Percentiles rank a stretch among this genome's conserved stretches.
Conservation (phyloP, 2,329 filamentous ascomycete species). For the Trichoderma atrobrunneum region DNA sequence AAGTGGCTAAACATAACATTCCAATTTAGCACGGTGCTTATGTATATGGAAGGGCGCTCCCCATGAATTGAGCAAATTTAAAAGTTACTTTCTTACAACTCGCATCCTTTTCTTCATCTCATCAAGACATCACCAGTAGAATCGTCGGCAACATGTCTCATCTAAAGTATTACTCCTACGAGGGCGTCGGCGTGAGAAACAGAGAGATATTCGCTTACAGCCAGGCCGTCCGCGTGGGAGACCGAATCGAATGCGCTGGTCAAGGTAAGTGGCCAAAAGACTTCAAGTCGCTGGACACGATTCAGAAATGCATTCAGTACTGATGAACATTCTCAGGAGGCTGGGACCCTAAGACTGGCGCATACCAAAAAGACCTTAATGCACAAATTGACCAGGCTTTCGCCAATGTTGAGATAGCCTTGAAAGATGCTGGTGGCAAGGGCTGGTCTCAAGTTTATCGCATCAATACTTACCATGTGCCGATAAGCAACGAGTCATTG, state of each 20-base stretch:
- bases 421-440: conserved; percentile 53
- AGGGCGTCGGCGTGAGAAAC: not conserved
- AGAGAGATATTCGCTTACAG: not conserved
- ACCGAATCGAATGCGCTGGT: conserved; percentile 32
- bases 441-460: conserved; percentile 55
- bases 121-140: not conserved
- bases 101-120: not conserved
- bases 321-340: not conserved
- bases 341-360: not conserved
- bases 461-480: conserved; percentile 26
- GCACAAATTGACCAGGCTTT: not conserved
- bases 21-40: not conserved
- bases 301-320: not conserved
- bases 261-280: not conserved
- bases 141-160: not conserved
- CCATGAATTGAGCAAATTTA: not conserved
- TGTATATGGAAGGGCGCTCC: not conserved
- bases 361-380: not conserved
- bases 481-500: not conserved
- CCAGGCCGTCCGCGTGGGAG: conserved; percentile 47
- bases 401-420: conserved; percentile 49
- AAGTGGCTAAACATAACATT: not conserved
- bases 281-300: not conserved
- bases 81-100: not conserved
- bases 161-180: not conserved